Evolutionary conservation across 139 green algal genomes (phyloP).

Genomic region (Coelastrella sp.): DNA sequence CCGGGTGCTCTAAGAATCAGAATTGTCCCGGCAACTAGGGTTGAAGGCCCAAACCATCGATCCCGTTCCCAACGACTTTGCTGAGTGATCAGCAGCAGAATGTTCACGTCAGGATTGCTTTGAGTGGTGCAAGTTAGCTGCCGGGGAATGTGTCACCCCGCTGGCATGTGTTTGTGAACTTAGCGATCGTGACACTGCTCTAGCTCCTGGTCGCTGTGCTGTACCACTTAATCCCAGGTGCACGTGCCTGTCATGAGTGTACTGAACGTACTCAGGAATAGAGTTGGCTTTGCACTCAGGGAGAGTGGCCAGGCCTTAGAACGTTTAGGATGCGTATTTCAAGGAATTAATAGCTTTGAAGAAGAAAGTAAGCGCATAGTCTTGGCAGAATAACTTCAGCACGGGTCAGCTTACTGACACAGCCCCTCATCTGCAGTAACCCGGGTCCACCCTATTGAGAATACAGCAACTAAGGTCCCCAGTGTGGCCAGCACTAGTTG

Average conservation of each 20-base stretch:
- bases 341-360: conserved; percentile 88
- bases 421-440: conserved; percentile 72
- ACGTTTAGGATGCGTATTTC: conserved; percentile 83
- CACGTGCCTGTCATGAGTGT: neutral
- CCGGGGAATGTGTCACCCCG: neutral
- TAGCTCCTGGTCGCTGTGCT: neutral
- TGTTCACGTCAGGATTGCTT: neutral
- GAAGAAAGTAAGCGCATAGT: conserved; percentile 85
- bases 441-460: conserved; percentile 76
- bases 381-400: neutral
- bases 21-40: neutral
- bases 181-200: neutral
- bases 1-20: neutral
- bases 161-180: neutral
- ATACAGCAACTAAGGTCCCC: conserved; percentile 74
- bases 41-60: neutral
- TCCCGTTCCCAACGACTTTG: neutral
- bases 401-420: neutral
- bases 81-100: neutral
- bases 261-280: conserved; percentile 69
- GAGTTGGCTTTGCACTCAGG: conserved; percentile 84
- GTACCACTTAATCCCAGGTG: neutral
- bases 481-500: conserved; percentile 74
- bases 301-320: conserved; percentile 96
- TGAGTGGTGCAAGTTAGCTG: neutral